A percentile compares a stretch with the other conserved stretches of the same genome.
Conservation (phyloP, 305 asterid species). For the Fraxinus floribunda region DNA sequence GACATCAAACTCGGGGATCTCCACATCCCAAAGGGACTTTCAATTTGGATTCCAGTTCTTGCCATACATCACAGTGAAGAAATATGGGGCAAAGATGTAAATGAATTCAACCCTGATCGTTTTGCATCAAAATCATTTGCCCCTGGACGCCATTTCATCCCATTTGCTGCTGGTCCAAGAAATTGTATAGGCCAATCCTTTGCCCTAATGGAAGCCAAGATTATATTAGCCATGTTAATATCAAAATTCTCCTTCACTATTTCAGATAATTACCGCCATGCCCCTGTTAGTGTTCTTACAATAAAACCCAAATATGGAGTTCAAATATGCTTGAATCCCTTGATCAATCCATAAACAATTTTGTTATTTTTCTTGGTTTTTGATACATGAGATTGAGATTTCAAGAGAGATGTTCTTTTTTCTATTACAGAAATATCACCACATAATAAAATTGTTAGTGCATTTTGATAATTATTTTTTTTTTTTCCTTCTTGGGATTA, state of each 20-base stretch:
- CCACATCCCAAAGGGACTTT: slow-evolving; percentile 76
- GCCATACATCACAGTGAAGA: slow-evolving; percentile 81
- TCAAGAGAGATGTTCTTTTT: background rate
- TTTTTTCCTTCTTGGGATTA: too few relatives aligned
- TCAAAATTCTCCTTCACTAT: slow-evolving; percentile 63
- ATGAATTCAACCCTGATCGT: slow-evolving; percentile 78
- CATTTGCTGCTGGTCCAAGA: slow-evolving; percentile 90
- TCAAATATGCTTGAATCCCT: slow-evolving; percentile 58
- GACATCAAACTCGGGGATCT: slow-evolving; percentile 78
- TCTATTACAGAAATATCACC: background rate
- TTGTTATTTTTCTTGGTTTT: background rate
- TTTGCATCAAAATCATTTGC: slow-evolving; percentile 48
- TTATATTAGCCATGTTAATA: slow-evolving; percentile 77
- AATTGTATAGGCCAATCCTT: slow-evolving; percentile 85
- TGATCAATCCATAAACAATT: slow-evolving; percentile 21
- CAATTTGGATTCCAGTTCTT: slow-evolving; percentile 90
- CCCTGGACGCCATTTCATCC: slow-evolving; percentile 69
- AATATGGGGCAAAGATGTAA: slow-evolving; percentile 83
- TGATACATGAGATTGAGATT: slow-evolving; percentile 12
- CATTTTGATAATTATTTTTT: too few relatives aligned
- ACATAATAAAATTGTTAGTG: too few relatives aligned
- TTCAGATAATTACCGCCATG: slow-evolving; percentile 76
- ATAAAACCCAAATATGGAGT: slow-evolving; percentile 91
- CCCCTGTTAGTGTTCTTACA: slow-evolving; percentile 70
- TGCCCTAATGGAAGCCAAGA: slow-evolving; percentile 93